Evolutionary conservation across 2,329 filamentous ascomycete genomes (phyloP).

Genomic region (Acephala macrosclerotiorum): DNA sequence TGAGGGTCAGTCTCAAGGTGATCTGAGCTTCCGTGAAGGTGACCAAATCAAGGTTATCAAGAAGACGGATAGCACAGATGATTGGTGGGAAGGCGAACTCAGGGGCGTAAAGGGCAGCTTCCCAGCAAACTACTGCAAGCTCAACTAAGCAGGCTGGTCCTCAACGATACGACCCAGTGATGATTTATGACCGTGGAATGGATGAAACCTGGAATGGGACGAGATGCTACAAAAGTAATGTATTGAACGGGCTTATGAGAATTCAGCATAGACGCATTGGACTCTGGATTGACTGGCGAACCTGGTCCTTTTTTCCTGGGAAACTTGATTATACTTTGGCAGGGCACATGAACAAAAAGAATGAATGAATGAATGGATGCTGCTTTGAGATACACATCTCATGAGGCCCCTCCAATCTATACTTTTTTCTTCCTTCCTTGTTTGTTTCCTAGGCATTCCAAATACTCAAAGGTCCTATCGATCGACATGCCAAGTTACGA

Average conservation of each 20-base stretch:
- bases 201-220: background rate
- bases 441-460: too few species aligned
- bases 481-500: too few species aligned
- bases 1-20: constrained; percentile 71
- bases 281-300: background rate
- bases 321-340: background rate
- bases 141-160: constrained; percentile 27
- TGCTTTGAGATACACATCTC: background rate
- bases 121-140: constrained; percentile 81
- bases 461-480: too few species aligned
- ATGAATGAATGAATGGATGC: background rate
- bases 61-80: constrained; percentile 80
- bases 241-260: background rate
- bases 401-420: too few species aligned
- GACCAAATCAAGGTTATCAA: constrained; percentile 80
- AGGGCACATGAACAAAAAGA: background rate
- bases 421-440: too few species aligned
- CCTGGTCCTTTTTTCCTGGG: background rate
- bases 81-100: constrained; percentile 88
- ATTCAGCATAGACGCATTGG: constrained; percentile 7
- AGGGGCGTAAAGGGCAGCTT: constrained; percentile 74
- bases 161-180: background rate
- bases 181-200: constrained; percentile 7
- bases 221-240: background rate
- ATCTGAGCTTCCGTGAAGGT: constrained; percentile 78